Percentiles rank a stretch among this genome's conserved stretches.
Conservation (phyloP, 208 protist species). For the Crithidia mellificae region DNA sequence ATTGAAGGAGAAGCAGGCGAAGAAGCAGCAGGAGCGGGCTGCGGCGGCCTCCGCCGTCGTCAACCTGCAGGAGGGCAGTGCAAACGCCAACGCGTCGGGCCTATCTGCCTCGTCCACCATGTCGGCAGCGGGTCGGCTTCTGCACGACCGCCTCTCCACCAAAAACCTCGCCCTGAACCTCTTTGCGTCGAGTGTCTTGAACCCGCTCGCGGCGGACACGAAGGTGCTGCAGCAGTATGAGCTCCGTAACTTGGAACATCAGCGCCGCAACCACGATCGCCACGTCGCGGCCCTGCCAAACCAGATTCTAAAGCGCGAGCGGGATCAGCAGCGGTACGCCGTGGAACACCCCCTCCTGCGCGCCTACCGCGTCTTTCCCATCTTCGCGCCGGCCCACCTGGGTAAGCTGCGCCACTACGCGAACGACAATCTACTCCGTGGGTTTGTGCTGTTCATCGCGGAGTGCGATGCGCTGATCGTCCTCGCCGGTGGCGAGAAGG, state of each 20-base stretch:
- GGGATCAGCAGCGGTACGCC: slow-evolving; percentile 57
- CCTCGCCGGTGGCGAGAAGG: slow-evolving; percentile 66
- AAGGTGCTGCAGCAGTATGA: slow-evolving; percentile 71
- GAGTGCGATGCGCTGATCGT: slow-evolving; percentile 71
- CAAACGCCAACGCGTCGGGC: no score
- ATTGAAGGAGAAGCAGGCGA: slow-evolving; percentile 50
- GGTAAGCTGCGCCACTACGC: slow-evolving; percentile 77
- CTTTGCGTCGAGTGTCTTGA: slow-evolving; percentile 64
- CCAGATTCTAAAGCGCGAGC: slow-evolving; percentile 71
- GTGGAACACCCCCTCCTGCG: slow-evolving; percentile 58
- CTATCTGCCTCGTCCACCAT: background rate
- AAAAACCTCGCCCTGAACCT: slow-evolving; percentile 61
- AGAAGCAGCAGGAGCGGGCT: slow-evolving; percentile 40
- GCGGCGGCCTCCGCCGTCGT: slow-evolving; percentile 11
- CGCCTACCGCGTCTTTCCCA: slow-evolving; percentile 73
- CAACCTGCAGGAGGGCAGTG: background rate
- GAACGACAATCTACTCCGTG: slow-evolving; percentile 77
- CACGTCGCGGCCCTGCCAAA: slow-evolving; percentile 76
- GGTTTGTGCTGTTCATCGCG: slow-evolving; percentile 68
- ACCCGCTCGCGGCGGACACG: slow-evolving; percentile 69
- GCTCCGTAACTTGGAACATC: slow-evolving; percentile 76
- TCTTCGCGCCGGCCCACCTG: slow-evolving; percentile 59
- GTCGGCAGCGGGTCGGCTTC: slow-evolving; percentile 12
- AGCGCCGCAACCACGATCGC: slow-evolving; percentile 76
- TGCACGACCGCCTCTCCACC: slow-evolving; percentile 68